phyloP scores from a whole-genome alignment of 2,329 filamentous ascomycete genomes.

The Colletotrichum tabaci region DNA sequence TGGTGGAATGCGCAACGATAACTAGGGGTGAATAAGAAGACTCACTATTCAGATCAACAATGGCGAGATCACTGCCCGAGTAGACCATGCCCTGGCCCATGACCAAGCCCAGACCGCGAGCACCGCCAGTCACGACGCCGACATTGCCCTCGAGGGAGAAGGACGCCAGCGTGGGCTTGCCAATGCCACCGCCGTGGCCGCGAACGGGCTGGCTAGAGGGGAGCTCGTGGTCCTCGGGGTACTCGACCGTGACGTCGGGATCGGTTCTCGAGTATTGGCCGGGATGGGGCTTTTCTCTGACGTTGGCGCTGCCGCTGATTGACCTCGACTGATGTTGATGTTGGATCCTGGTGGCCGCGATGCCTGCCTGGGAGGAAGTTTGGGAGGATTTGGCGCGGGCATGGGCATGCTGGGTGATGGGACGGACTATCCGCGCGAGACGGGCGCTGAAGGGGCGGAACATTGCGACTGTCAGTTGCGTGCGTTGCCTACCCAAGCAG shows the following conservation, averaged over 20 bases:
- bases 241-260: constrained; percentile 82
- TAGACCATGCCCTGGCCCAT: constrained; percentile 94
- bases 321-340: constrained; percentile 47
- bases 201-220: constrained; percentile 79
- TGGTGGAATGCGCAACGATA: neutral
- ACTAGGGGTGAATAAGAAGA: constrained; percentile 42
- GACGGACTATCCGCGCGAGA: constrained; percentile 36
- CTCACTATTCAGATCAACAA: constrained; percentile 94
- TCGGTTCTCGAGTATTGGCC: constrained; percentile 86
- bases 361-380: constrained; percentile 41
- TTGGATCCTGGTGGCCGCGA: constrained; percentile 32
- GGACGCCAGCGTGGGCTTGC: constrained; percentile 86
- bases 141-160: constrained; percentile 91
- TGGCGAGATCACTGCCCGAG: constrained; percentile 89
- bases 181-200: constrained; percentile 84
- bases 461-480: constrained; percentile 23
- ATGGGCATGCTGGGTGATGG: constrained; percentile 29
- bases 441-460: constrained; percentile 42
- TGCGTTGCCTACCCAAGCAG: neutral
- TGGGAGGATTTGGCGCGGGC: constrained; percentile 26
- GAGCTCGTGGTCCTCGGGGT: constrained; percentile 81
- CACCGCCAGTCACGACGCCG: constrained; percentile 90
- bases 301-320: constrained; percentile 50
- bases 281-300: constrained; percentile 54
- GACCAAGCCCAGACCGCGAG: constrained; percentile 88